Conservation (phyloP, 495 filamentous ascomycete genomes). For the Astrothelium macrocarpum region DNA sequence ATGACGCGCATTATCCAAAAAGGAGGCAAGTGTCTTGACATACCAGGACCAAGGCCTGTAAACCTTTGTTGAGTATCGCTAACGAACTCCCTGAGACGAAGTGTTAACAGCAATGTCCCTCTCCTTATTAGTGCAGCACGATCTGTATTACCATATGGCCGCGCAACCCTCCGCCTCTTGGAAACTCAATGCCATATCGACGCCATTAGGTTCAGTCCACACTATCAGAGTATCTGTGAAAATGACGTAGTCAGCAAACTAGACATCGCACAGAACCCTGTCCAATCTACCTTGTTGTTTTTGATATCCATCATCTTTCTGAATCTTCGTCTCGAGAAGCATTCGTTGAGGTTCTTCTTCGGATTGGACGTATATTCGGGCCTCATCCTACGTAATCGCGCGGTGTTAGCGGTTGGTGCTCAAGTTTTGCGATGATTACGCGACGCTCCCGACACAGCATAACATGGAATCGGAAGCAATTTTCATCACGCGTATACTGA, state of each 20-base stretch:
- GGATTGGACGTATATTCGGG: slow-evolving; percentile 81
- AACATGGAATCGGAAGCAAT: neutral
- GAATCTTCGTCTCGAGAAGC: slow-evolving; percentile 80
- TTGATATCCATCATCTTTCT: slow-evolving; percentile 92
- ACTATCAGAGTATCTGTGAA: slow-evolving; percentile 85
- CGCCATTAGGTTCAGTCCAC: slow-evolving; percentile 81
- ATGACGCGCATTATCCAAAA: no score
- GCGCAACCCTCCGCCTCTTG: slow-evolving; percentile 94
- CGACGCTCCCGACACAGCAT: neutral
- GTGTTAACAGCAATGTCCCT: neutral
- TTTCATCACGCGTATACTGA: neutral
- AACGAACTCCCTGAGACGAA: slow-evolving; percentile 73
- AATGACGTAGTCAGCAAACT: neutral
- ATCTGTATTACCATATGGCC: slow-evolving; percentile 63
- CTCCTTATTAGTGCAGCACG: neutral
- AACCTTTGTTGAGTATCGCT: slow-evolving; percentile 68
- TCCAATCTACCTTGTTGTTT: slow-evolving; percentile 80
- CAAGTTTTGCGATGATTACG: neutral
- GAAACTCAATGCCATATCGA: slow-evolving; percentile 97
- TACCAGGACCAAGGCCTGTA: slow-evolving; percentile 44
- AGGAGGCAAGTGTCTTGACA: neutral
- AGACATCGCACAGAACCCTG: neutral
- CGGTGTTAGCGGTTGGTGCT: slow-evolving; percentile 13
- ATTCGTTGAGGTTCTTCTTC: slow-evolving; percentile 80
- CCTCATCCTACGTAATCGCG: slow-evolving; percentile 52